These are phyloP conservation scores for Penicillium rolfsii DNA, from an alignment of 2,329 filamentous ascomycete genomes.

Conservation along the genomic window DNA sequence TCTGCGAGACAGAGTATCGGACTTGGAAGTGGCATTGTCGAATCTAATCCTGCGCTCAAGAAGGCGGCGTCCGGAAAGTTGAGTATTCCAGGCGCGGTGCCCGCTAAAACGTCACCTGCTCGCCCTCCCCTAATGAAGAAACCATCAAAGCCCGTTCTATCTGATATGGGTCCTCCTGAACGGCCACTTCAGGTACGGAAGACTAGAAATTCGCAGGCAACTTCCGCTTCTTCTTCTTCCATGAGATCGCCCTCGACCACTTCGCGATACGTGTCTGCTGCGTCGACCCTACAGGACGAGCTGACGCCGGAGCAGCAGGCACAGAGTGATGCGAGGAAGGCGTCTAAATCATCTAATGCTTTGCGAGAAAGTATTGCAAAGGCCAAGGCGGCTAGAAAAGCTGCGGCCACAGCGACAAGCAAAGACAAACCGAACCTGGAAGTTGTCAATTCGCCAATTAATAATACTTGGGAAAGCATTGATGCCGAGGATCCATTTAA, in stretches of 20 bases:
- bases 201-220: conserved; percentile 40
- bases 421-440: conserved; percentile 29
- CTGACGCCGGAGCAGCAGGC: conserved; percentile 34
- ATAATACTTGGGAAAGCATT: conserved; percentile 53
- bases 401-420: conserved; percentile 45
- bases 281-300: conserved; percentile 36
- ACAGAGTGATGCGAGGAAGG: conserved; percentile 46
- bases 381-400: conserved; percentile 79
- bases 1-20: conserved; percentile 28
- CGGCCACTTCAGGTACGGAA: conserved; percentile 46
- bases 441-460: conserved; percentile 22
- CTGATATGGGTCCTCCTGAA: conserved; percentile 34
- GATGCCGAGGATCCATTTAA: conserved; percentile 56
- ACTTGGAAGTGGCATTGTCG: conserved; percentile 17
- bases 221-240: conserved; percentile 34
- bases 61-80: conserved; percentile 20
- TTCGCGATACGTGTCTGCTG: conserved; percentile 38
- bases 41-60: conserved; percentile 23
- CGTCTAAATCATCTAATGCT: conserved; percentile 73
- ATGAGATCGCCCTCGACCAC: conserved; percentile 37
- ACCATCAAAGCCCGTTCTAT: conserved; percentile 58
- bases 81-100: conserved; percentile 36
- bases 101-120: conserved; percentile 51
- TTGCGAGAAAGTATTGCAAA: conserved; percentile 90
- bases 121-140: conserved; percentile 59